A percentile compares a stretch with the other conserved stretches of the same genome.
phyloP scores from a whole-genome alignment of 1,139 yeast genomes.

The Geotrichum cucujoidarum region DNA sequence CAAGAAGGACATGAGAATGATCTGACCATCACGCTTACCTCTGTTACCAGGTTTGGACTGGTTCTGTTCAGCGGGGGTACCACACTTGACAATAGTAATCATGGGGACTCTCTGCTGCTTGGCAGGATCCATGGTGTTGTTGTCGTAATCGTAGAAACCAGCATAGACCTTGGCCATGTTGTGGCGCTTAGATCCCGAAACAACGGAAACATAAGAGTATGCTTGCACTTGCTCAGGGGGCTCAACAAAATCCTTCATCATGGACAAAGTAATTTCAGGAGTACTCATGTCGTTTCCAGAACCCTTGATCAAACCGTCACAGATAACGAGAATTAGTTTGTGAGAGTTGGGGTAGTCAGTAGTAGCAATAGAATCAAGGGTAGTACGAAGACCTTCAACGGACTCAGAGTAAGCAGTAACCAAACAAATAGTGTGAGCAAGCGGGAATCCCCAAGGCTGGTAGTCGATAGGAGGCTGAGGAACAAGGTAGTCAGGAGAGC shows the following conservation, averaged over 20 bases:
- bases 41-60: conserved; percentile 94
- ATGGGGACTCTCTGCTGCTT: conserved; percentile 89
- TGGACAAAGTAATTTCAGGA: conserved; percentile 77
- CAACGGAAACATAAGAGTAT: conserved; percentile 88
- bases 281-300: conserved; percentile 83
- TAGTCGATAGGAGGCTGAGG: conserved; percentile 89
- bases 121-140: conserved; percentile 64
- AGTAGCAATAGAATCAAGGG: conserved; percentile 85
- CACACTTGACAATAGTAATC: conserved; percentile 80
- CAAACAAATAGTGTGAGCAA: conserved; percentile 75
- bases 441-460: conserved; percentile 84
- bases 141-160: conserved; percentile 82
- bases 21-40: conserved; percentile 97
- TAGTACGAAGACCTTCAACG: conserved; percentile 74
- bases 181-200: conserved; percentile 86
- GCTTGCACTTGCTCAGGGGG: conserved; percentile 72
- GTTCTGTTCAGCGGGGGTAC: conserved; percentile 75
- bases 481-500: conserved; percentile 61
- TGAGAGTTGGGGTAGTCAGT: conserved; percentile 95
- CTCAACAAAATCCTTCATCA: conserved; percentile 79
- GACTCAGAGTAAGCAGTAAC: conserved; percentile 97
- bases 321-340: conserved; percentile 72
- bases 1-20: conserved; percentile 85
- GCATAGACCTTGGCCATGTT: conserved; percentile 92
- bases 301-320: conserved; percentile 94